A percentile compares a stretch with the other conserved stretches of the same genome.
Evolutionary conservation across 768 basidiomycete species (phyloP).

Genomic region (Amanita rubescens): DNA sequence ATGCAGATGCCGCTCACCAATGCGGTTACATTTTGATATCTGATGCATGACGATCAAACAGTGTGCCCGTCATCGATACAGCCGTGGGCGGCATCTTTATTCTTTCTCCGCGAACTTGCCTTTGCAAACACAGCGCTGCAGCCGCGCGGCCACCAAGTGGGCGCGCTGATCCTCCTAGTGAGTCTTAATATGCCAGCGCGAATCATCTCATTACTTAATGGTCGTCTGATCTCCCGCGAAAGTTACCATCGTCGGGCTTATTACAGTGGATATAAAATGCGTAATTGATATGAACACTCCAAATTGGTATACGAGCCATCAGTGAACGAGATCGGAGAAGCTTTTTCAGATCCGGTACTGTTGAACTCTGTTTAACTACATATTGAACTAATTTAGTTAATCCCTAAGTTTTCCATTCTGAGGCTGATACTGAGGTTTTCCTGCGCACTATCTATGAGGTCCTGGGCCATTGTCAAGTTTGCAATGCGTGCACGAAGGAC

Average conservation of each 20-base stretch:
- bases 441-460: slow-evolving; percentile 41
- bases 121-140: not conserved
- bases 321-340: no score
- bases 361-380: no score
- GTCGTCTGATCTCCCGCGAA: not conserved
- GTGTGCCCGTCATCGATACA: not conserved
- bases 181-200: not conserved
- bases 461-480: slow-evolving; percentile 41
- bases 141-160: not conserved
- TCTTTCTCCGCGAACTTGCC: not conserved
- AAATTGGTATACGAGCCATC: not conserved
- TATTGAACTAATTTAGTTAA: no score
- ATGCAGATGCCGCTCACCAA: no score
- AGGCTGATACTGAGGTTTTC: slow-evolving; percentile 41
- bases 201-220: not conserved
- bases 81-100: not conserved
- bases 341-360: not conserved
- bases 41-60: no score
- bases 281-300: not conserved
- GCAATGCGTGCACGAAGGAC: slow-evolving; percentile 38
- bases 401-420: slow-evolving; percentile 41
- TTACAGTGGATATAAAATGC: not conserved
- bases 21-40: no score
- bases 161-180: not conserved
- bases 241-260: not conserved